Percentiles rank a stretch among this genome's conserved stretches.
phyloP scores from a whole-genome alignment of 371 early-diverging fungal genomes.

The Choanephora cucurbitarum region DNA sequence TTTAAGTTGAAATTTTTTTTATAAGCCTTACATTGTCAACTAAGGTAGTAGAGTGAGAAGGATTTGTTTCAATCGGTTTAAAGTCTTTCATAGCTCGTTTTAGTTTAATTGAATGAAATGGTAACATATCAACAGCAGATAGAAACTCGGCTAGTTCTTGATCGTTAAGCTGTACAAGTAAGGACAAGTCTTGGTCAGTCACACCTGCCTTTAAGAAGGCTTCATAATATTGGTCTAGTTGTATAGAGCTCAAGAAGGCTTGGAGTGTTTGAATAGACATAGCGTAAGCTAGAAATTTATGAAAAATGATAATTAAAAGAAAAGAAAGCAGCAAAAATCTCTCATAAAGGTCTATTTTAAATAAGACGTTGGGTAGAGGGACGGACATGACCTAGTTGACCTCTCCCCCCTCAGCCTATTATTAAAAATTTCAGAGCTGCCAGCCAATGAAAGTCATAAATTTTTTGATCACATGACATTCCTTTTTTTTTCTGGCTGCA shows the following conservation, averaged over 20 bases:
- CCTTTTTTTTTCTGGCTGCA: too few species aligned
- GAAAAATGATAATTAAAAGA: slow-evolving; percentile 1
- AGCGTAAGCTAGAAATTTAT: background rate
- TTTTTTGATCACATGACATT: too few species aligned
- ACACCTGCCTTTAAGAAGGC: slow-evolving; percentile 53
- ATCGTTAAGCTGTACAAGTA: slow-evolving; percentile 53
- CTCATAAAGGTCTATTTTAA: too few species aligned
- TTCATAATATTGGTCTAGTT: slow-evolving; percentile 49
- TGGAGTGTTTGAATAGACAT: slow-evolving; percentile 21
- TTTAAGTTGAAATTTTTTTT: background rate
- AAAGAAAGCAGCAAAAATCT: slow-evolving; percentile 1
- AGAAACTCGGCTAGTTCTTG: slow-evolving; percentile 50
- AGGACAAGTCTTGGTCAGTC: slow-evolving; percentile 48
- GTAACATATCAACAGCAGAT: slow-evolving; percentile 48
- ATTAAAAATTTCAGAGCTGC: background rate
- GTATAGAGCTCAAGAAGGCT: slow-evolving; percentile 40
- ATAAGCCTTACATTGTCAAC: background rate
- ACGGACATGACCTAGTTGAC: too few species aligned
- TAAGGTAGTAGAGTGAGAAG: background rate
- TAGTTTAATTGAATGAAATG: slow-evolving; percentile 54
- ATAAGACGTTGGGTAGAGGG: background rate
- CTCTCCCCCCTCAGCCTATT: background rate
- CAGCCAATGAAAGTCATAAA: too few species aligned
- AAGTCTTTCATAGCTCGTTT: slow-evolving; percentile 47
- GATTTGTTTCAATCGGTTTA: slow-evolving; percentile 7